Conservation (phyloP, 345 rosid genomes). For the Sisymbrium irio region DNA sequence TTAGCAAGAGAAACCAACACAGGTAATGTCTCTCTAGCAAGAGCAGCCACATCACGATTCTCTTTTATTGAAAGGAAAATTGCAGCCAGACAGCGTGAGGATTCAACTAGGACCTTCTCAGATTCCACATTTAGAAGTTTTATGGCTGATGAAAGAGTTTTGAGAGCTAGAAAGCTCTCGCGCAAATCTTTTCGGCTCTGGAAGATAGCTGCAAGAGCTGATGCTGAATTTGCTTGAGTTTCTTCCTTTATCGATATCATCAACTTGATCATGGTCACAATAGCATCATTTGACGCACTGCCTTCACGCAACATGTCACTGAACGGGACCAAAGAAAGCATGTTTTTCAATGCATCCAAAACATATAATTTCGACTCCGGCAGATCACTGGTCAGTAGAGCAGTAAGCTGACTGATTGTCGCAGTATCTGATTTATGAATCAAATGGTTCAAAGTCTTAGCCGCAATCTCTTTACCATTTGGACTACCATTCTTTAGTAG, state of each 20-base stretch:
- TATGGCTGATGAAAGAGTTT: conserved; percentile 65
- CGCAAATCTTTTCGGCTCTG: conserved; percentile 81
- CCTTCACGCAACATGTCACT: conserved; percentile 85
- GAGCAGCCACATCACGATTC: conserved; percentile 84
- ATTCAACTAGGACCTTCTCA: conserved; percentile 70
- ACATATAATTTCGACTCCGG: conserved; percentile 94
- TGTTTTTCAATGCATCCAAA: conserved; percentile 90
- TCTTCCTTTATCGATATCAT: conserved; percentile 82
- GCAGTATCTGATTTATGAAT: conserved; percentile 98
- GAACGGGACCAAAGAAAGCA: conserved; percentile 87
- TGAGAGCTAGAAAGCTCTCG: conserved; percentile 80
- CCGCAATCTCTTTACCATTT: conserved; percentile 97
- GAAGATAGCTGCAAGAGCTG: conserved; percentile 90
- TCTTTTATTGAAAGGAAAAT: conserved; percentile 87
- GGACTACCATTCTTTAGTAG: conserved; percentile 93
- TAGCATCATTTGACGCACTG: conserved; percentile 97
- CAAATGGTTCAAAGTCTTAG: conserved; percentile 94
- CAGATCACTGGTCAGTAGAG: conserved; percentile 85
- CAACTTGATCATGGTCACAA: conserved; percentile 90
- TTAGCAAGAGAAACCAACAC: conserved; percentile 63
- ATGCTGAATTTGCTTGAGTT: conserved; percentile 95
- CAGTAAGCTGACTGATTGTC: conserved; percentile 94
- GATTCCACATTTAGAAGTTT: conserved; percentile 75
- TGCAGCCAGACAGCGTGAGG: conserved; percentile 80
- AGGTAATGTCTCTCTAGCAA: conserved; percentile 76